These are phyloP conservation scores for Castanea crenata DNA, from an alignment of 306 rosid genomes.

Conservation along the genomic window DNA sequence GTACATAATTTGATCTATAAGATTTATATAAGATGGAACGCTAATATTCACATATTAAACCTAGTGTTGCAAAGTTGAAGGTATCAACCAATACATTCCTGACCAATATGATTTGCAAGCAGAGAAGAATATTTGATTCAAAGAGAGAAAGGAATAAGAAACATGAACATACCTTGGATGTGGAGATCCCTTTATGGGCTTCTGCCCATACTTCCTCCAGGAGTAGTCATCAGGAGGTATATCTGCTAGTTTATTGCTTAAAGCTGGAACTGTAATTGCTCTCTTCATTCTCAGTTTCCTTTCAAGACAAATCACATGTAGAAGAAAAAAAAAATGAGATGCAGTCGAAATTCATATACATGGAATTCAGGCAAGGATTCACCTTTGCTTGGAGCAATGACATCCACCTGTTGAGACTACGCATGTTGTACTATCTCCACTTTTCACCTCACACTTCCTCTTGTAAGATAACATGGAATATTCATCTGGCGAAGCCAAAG, in stretches of 20 bases:
- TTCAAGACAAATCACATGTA: not conserved
- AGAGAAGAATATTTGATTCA: not conserved
- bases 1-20: not conserved
- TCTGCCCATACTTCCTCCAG: conserved; percentile 31
- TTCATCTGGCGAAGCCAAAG: conserved; percentile 2
- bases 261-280: conserved; percentile 17
- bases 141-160: not conserved
- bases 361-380: not conserved
- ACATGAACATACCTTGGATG: conserved; percentile 19
- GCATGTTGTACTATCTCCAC: not conserved
- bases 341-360: no score
- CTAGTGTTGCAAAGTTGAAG: no score
- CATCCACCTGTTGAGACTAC: conserved; percentile 21
- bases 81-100: no score
- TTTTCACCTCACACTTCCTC: conserved; percentile 3
- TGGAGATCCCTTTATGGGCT: conserved; percentile 29
- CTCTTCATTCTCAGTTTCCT: conserved; percentile 21
- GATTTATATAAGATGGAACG: not conserved
- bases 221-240: conserved; percentile 27
- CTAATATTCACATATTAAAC: no score
- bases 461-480: conserved; percentile 13
- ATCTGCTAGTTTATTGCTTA: conserved; percentile 19
- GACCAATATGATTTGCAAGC: not conserved
- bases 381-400: conserved; percentile 29
- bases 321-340: not conserved